Evolutionary conservation across 1,284 basidiomycete genomes (phyloP), one percentile per base, ranked within the genome.

Genomic region (Ceraceosorus bombacis): DNA sequence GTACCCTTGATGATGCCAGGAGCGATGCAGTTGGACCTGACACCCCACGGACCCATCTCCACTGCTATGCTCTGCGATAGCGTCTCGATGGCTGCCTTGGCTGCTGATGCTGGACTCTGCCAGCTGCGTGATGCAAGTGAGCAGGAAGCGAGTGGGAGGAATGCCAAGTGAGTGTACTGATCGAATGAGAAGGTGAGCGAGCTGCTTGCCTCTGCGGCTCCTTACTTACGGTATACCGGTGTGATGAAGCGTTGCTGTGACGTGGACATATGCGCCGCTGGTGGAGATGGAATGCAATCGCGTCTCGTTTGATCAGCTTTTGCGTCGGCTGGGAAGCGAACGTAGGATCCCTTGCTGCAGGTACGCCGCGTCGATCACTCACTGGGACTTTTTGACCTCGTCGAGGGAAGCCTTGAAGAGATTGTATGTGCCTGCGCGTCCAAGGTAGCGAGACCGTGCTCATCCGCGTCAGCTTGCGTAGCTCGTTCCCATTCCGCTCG

Each of bases 81-180:
- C 0, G 92, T 90, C 73, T 98, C 93, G 41, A 97, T 85, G 7
- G 85, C 94, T 0, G 93, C 93, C 80, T 97, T 97, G 17, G 94
- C 94, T 10, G 93, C 90, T 27, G 88, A 90, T 6, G 94, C 89
- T 72, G 96, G 93, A 4, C 85, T 88, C 79, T 97, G 93, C 78
- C 86, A 91, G 0, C 27, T 27, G 27, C 27, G 27, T 27, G 27
- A 27, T 27, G 27, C 27, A 27, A 27, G 27, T 27, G 27, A 27
- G 27, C 27, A 27, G 27, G 27, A 27, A 27, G 27, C 27, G 27
- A 27, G 27, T 27, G 27, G 27, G 27, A 1, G 27, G 27, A 27
- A 27, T 27, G 27, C 2, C 27, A 27, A 27, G 27, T 27, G 27
- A 27, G 27, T 3, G 27, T 27, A 27, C 27, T 3, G 27, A 27